Conservation (phyloP, 169 alveolate species). For the Plasmodium vivax region DNA sequence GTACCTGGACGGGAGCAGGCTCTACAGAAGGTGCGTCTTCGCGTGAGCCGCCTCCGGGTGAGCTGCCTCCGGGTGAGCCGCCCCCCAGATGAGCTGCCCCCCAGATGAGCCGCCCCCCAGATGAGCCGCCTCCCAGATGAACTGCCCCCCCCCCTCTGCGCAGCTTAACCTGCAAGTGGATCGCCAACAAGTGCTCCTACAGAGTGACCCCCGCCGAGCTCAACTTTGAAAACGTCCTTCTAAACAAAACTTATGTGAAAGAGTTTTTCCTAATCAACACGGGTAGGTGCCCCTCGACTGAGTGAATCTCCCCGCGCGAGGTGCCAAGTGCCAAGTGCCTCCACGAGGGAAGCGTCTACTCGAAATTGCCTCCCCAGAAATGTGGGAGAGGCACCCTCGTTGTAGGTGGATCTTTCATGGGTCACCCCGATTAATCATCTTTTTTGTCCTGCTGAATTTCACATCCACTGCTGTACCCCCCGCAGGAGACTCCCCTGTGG, state of each 20-base stretch:
- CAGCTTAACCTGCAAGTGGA: conserved; percentile 37
- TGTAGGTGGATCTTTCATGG: neutral
- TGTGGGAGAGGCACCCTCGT: neutral
- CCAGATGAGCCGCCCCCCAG: neutral
- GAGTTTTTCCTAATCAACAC: conserved; percentile 43
- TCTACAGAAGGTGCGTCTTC: conserved; percentile 42
- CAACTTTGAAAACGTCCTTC: conserved; percentile 37
- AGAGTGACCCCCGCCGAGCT: conserved; percentile 18
- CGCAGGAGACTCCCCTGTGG: conserved; percentile 29
- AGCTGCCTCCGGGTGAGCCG: neutral
- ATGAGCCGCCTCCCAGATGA: neutral
- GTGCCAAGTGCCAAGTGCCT: neutral
- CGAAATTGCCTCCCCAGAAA: neutral
- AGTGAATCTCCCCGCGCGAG: neutral
- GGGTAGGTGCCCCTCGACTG: neutral
- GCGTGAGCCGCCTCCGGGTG: too few relatives aligned
- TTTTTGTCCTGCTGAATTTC: neutral
- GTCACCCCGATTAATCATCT: neutral
- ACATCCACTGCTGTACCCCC: neutral
- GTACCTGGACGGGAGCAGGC: conserved; percentile 18
- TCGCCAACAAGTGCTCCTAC: conserved; percentile 10
- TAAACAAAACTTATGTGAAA: conserved; percentile 30
- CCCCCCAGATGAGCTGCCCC: neutral
- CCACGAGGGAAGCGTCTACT: neutral
- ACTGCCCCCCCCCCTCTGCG: neutral